Percentiles rank a stretch among this genome's conserved stretches.
Conservation (phyloP, 495 filamentous ascomycete species). For the Aspergillus nanangensis region DNA sequence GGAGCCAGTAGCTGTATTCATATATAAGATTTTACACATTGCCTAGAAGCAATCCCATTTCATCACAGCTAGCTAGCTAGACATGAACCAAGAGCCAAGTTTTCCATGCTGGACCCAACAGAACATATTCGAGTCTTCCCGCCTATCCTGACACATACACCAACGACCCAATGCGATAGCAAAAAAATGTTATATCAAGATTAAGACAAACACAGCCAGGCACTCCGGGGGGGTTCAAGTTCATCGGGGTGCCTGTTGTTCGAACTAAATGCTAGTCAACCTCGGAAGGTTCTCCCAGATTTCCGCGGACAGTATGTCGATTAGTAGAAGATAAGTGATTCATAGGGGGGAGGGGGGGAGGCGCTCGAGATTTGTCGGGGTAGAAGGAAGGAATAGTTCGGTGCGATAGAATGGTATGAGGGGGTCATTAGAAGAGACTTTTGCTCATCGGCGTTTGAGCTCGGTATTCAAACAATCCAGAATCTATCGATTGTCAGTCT, state of each 20-base stretch:
- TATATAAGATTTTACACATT: conserved; percentile 10
- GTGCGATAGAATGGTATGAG: conserved; percentile 1
- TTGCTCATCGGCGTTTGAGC: conserved; percentile 33
- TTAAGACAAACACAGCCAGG: background rate
- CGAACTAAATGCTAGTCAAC: no score
- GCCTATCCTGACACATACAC: background rate
- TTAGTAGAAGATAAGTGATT: no score
- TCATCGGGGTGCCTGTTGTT: no score
- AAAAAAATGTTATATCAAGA: background rate
- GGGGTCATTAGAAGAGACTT: conserved; percentile 15
- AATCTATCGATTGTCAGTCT: conserved; percentile 20
- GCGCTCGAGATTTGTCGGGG: background rate
- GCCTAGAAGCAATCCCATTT: conserved; percentile 3
- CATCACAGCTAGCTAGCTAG: background rate
- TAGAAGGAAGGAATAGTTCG: background rate
- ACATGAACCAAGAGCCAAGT: background rate
- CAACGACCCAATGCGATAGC: conserved; percentile 3
- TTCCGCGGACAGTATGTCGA: no score
- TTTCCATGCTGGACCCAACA: background rate
- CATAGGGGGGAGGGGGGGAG: no score
- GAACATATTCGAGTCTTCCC: background rate
- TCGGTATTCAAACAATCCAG: conserved; percentile 40
- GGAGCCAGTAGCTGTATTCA: conserved; percentile 1
- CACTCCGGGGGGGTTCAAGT: no score
- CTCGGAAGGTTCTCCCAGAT: no score